Conservation (phyloP, 495 filamentous ascomycete genomes). For the Clohesyomyces aquaticus region DNA sequence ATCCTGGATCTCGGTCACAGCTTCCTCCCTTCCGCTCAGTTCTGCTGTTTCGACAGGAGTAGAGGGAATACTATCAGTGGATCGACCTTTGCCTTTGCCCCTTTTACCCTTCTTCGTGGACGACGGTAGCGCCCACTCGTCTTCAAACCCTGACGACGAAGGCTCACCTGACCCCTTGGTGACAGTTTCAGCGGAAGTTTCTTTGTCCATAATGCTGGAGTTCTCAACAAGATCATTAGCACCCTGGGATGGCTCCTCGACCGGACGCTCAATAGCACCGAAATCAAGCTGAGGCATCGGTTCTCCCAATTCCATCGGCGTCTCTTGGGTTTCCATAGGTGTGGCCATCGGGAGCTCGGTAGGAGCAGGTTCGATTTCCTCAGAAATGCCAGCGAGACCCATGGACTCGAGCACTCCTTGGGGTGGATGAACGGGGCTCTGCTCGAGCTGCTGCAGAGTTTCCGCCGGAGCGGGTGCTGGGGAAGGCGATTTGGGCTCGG, state of each 20-base stretch:
- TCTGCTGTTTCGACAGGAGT: background rate
- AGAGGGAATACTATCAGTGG: background rate
- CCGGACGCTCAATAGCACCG: background rate
- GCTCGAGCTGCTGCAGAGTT: background rate
- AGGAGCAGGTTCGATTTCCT: background rate
- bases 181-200: background rate
- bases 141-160: background rate
- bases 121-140: conserved; percentile 14
- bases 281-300: background rate
- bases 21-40: too few species aligned
- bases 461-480: background rate
- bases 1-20: too few species aligned
- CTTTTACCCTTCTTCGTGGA: conserved; percentile 49
- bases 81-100: conserved; percentile 36
- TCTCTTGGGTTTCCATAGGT: background rate
- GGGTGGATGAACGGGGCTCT: background rate
- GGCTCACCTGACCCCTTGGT: background rate
- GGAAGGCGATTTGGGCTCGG: conserved; percentile 18
- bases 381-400: background rate
- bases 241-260: background rate
- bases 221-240: background rate
- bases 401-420: background rate
- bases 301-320: background rate
- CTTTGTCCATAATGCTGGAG: background rate
- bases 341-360: background rate